These are phyloP conservation scores for Zanthoxylum bungeanum DNA, from an alignment of 345 rosid genomes.

Conservation along the genomic window DNA sequence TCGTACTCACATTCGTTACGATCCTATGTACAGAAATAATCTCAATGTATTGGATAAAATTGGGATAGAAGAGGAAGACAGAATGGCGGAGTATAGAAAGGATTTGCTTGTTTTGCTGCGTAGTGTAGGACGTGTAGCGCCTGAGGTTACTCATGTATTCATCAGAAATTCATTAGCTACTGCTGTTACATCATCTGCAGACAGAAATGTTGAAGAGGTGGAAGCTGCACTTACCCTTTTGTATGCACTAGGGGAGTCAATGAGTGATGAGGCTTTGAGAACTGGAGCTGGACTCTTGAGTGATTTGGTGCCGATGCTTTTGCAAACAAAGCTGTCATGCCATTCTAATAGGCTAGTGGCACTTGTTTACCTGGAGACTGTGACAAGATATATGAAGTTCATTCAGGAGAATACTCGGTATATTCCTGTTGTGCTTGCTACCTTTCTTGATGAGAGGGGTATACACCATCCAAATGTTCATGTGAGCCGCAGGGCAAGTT, in stretches of 20 bases:
- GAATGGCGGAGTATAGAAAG: constrained; percentile 81
- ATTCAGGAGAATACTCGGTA: constrained; percentile 65
- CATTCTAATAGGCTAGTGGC: constrained; percentile 91
- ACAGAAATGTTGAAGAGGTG: constrained; percentile 82
- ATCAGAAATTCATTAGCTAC: constrained; percentile 67
- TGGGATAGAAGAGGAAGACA: constrained; percentile 90
- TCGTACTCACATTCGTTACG: constrained; percentile 65
- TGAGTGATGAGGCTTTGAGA: constrained; percentile 74
- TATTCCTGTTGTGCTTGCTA: constrained; percentile 68
- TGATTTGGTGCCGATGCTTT: constrained; percentile 70
- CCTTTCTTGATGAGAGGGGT: constrained; percentile 96
- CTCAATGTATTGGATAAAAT: constrained; percentile 73
- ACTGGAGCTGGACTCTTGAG: constrained; percentile 60
- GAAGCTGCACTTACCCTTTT: constrained; percentile 96
- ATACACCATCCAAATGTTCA: constrained; percentile 76
- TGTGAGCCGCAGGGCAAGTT: constrained; percentile 86
- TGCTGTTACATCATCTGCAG: constrained; percentile 56
- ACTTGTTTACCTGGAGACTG: constrained; percentile 73
- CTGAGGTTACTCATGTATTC: constrained; percentile 70
- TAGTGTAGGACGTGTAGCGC: constrained; percentile 79
- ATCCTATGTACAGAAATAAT: constrained; percentile 64
- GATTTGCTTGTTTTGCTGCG: constrained; percentile 81
- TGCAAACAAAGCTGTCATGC: constrained; percentile 72
- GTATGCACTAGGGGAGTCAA: constrained; percentile 82
- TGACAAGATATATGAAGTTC: constrained; percentile 82